Base-by-base conservation (phyloP, 768 basidiomycete species). In the Phlegmacium glaucopus region DNA sequence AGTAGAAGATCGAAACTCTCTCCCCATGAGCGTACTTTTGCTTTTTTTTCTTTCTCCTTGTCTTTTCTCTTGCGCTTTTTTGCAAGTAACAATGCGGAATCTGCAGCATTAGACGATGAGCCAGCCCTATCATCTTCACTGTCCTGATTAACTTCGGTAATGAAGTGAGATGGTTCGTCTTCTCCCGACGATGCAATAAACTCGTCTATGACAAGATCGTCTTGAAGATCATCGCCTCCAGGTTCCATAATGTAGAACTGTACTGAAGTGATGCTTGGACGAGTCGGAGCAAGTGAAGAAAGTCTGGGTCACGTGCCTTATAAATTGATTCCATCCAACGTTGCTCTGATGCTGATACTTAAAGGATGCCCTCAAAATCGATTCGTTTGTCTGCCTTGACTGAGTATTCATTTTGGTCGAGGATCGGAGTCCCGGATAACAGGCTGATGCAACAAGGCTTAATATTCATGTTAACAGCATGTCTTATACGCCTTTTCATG, bases 201-300 rank as follows among this genome's bases (percentile, higher is more conserved):
- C 37, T 85, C 83, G 51, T 93, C 84, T 27, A 76, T 76, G 42
- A 86, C 71, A 60, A 86, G 90, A 53, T 91, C 86, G 62, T 93
- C 91, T 40, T 87, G 88, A 15, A 94, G 74, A 72, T 90, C 90
- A 72, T 94, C 88, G 36, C 85, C 83, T 51, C 72, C 73, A 53
- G 65, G 70, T 29, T 63, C 64, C 63, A 67, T 68, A 50, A 45
- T 54, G 26, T 43, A 7, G 7, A 30, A 15, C 51, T 47, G 9
- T 9, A 27, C 4, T 32, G 13, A 32, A 8, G 30, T 32, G 9
- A 32, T 32, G 13, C 13, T 32, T 8, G 13, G 30, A 13, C 30
- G 30, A 32, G 30, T 8, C 26, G 38, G 42, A n/a, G 36, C 26
- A 28, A 27, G 47, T 18, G 47, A 45, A 47, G 27, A 17, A 18